Evolutionary conservation across 73 alveolate genomes (phyloP).

Genomic region (Stentor coeruleus): DNA sequence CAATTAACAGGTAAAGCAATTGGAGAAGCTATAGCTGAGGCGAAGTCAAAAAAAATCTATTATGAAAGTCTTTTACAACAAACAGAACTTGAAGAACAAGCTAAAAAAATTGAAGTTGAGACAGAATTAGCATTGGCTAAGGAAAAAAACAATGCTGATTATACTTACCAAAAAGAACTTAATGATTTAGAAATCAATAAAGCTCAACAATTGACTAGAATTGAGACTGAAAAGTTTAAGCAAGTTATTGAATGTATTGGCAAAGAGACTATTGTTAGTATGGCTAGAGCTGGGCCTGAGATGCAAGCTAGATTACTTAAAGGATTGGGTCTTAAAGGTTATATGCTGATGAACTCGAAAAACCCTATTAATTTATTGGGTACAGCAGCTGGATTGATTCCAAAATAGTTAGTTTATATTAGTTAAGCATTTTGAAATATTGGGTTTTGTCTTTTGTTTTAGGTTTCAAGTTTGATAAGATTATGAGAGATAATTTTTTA

Average conservation of each 20-base stretch:
- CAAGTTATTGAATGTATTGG: conserved; percentile 63
- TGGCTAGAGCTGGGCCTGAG: conserved; percentile 84
- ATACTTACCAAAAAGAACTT: conserved; percentile 40
- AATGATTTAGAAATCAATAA: conserved; percentile 62
- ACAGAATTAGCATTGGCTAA: conserved; percentile 38
- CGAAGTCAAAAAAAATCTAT: conserved; percentile 57
- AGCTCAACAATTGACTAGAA: conserved; percentile 54
- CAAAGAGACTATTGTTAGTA: conserved; percentile 62
- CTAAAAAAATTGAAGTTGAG: conserved; percentile 60
- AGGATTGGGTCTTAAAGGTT: conserved; percentile 73
- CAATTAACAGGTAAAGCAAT: conserved; percentile 57
- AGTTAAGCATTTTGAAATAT: too few species aligned
- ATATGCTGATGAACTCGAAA: conserved; percentile 72
- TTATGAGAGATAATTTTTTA: too few species aligned
- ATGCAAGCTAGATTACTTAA: conserved; percentile 68
- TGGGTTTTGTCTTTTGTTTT: too few species aligned
- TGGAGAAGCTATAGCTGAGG: conserved; percentile 79
- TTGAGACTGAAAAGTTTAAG: conserved; percentile 69
- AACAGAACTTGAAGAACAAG: conserved; percentile 58
- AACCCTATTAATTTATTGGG: conserved; percentile 74
- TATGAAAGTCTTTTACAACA: conserved; percentile 54
- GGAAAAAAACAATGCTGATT: conserved; percentile 45
- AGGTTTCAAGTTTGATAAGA: too few species aligned
- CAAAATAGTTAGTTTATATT: background rate
- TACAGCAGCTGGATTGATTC: conserved; percentile 69